phyloP scores from a whole-genome alignment of 2,329 filamentous ascomycete species.

The Penicillium sp. region DNA sequence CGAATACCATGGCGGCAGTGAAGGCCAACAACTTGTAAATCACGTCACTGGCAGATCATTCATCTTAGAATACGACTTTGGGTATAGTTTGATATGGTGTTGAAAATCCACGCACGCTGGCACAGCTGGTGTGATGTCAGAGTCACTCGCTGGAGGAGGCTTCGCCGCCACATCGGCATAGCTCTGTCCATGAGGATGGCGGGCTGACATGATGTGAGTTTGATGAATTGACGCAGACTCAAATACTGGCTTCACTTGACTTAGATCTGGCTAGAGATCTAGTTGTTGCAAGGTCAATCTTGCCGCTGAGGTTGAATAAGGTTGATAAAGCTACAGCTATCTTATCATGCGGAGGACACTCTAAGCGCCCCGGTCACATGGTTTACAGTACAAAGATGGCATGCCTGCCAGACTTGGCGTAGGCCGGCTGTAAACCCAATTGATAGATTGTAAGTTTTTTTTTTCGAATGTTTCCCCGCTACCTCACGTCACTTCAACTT shows the following conservation, averaged over 20 bases:
- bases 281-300: not conserved
- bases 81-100: not conserved
- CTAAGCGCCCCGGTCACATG: constrained; percentile 16
- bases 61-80: constrained; percentile 2
- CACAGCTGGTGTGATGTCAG: constrained; percentile 78
- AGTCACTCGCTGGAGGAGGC: constrained; percentile 54
- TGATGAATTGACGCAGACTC: not conserved
- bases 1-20: constrained; percentile 84
- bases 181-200: constrained; percentile 33
- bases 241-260: not conserved
- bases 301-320: not conserved
- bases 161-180: constrained; percentile 31
- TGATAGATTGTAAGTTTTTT: not conserved
- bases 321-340: not conserved
- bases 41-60: constrained; percentile 63
- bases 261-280: not conserved
- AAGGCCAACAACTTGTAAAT: constrained; percentile 89
- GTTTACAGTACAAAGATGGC: not conserved
- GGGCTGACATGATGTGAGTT: constrained; percentile 32
- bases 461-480: not conserved
- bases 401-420: not conserved
- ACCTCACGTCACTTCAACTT: not conserved
- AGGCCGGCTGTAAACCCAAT: not conserved
- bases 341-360: not conserved
- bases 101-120: constrained; percentile 63